Base-by-base conservation (phyloP, 1,284 basidiomycete species). In the Sanguinoderma infundibulare region DNA sequence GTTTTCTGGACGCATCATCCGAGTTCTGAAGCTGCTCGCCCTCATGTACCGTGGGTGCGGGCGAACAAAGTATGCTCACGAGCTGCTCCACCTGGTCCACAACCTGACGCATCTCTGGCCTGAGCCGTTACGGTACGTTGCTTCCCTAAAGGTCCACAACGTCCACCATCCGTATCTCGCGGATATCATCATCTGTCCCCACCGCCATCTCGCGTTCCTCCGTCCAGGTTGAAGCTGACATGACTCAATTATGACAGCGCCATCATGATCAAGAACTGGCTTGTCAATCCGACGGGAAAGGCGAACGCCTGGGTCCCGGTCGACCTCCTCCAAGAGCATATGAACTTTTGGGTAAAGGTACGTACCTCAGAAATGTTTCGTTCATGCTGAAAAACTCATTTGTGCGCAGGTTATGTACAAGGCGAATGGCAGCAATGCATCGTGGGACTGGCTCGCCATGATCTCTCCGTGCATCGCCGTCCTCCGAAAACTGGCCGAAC, bases 91-190 rank as follows among this genome's bases (percentile, higher is more conserved):
- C 53, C 42, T 78, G 0, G 68, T 78, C 2, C 77, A 79, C 53
- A 73, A 78, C 57, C 49, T 77, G 0, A 63, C 60, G 0, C 63
- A 70, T 54, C 72, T 78, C 0, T 79, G 77, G 78, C 72, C 73
- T 1, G 56, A 59, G 20, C 20, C 60, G 3, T 60, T 79, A 0
- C 61, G 69, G 77, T 78, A 62, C n/a, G 63, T 61, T 1, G 9
- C 12, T 17, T 40, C 40, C 4, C 32, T 2, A 47, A 20, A 90
- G 79, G 73, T 91, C 90, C 59, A 90, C 84, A 52, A 90, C 74
- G 51, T 84, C 81, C 46, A 81, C 75, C 49, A 73, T 72, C 55
- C 75, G 75, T 47, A 82, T 67, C 69, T 83, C 79, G 62, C 75
- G 73, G 69, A 81, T 72, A 24, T 79, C 81, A 39, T 71, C 75